A percentile compares a stretch with the other conserved stretches of the same genome.
Conservation (phyloP, 1,284 basidiomycete genomes). For the Anthracocystis setariae region DNA sequence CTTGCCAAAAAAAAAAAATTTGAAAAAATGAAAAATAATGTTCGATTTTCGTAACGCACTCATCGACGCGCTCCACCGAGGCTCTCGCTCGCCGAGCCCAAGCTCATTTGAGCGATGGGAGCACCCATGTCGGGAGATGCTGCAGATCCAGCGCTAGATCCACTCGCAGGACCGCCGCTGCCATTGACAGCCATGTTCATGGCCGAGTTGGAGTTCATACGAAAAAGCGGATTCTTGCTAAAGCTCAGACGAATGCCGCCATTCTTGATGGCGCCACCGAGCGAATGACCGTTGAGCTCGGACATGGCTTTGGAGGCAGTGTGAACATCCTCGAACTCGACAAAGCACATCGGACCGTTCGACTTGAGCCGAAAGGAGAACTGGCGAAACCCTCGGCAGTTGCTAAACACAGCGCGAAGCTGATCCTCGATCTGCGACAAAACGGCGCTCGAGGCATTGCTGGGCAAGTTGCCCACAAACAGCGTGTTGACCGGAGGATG, state of each 20-base stretch:
- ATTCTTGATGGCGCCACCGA: constrained; percentile 85
- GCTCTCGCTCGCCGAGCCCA: constrained; percentile 44
- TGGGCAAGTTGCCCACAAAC: constrained; percentile 60
- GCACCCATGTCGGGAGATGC: constrained; percentile 6
- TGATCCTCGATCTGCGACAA: constrained; percentile 83
- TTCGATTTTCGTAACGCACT: constrained; percentile 17
- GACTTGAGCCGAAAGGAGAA: constrained; percentile 94
- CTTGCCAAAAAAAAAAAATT: no score
- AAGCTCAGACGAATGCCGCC: constrained; percentile 94
- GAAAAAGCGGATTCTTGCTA: constrained; percentile 60
- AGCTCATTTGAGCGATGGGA: constrained; percentile 16
- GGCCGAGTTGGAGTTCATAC: constrained; percentile 51
- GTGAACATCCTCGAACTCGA: constrained; percentile 87
- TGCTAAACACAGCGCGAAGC: constrained; percentile 81
- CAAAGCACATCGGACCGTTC: constrained; percentile 95
- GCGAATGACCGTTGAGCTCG: constrained; percentile 88
- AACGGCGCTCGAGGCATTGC: constrained; percentile 44
- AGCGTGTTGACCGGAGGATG: constrained; percentile 60
- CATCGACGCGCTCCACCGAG: constrained; percentile 27
- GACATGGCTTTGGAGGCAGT: constrained; percentile 85
- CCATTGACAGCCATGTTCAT: constrained; percentile 31
- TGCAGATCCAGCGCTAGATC: constrained; percentile 16
- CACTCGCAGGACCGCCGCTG: constrained; percentile 11
- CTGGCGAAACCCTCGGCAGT: constrained; percentile 84
- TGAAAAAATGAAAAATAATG: constrained; percentile 6